Conservation (phyloP, 179 eudicot genomes). For the Vitellaria paradoxa region DNA sequence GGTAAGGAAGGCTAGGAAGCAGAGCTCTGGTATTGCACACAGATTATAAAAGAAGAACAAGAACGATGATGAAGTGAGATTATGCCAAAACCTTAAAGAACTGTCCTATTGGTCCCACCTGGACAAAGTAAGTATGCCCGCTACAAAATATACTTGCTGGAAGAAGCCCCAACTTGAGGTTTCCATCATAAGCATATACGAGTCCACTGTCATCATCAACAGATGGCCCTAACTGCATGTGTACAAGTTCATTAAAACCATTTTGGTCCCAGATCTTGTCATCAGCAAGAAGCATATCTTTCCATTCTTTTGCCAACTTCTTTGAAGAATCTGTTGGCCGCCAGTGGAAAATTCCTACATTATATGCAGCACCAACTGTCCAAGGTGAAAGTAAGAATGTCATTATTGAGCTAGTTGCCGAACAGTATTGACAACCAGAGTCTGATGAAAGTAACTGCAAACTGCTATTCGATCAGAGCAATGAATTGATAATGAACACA, state of each 20-base stretch:
- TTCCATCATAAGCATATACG: constrained; percentile 89
- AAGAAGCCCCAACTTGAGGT: constrained; percentile 88
- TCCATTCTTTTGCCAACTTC: constrained; percentile 95
- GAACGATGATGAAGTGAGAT: neutral
- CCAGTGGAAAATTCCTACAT: constrained; percentile 96
- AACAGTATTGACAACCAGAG: neutral
- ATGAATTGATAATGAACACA: neutral
- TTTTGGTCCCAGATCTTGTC: constrained; percentile 97
- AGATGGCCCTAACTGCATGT: constrained; percentile 81
- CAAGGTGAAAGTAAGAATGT: constrained; percentile 16
- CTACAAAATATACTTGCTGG: constrained; percentile 96
- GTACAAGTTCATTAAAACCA: constrained; percentile 86
- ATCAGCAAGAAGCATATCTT: constrained; percentile 72
- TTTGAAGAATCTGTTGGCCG: constrained; percentile 77
- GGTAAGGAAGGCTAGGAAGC: too few species aligned
- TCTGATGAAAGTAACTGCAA: neutral
- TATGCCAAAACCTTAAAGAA: neutral
- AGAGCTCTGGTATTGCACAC: neutral
- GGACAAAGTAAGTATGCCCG: constrained; percentile 96
- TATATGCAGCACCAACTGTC: constrained; percentile 83
- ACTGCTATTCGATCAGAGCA: neutral
- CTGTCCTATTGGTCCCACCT: constrained; percentile 41
- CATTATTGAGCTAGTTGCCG: neutral
- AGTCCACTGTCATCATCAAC: constrained; percentile 94
- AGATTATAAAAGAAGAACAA: neutral